Percentiles rank a stretch among this genome's conserved stretches.
Conservation (phyloP, 495 filamentous ascomycete species). For the Penicillium lividum region DNA sequence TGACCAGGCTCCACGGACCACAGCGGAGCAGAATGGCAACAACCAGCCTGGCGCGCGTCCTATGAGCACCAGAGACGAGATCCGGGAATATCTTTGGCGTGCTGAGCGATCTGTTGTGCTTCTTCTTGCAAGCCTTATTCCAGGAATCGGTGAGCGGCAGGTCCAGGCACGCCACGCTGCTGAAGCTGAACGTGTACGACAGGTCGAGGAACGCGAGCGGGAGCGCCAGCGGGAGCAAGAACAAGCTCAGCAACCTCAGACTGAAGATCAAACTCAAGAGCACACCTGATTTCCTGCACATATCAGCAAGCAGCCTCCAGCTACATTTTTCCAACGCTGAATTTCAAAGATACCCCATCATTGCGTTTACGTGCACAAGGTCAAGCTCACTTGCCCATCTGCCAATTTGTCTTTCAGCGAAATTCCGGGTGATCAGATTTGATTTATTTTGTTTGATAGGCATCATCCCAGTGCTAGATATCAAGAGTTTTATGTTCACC, state of each 20-base stretch:
- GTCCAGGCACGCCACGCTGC: conserved; percentile 68
- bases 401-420: not conserved
- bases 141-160: conserved; percentile 81
- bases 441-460: no score
- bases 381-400: not conserved
- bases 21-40: conserved; percentile 1
- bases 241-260: not conserved
- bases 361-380: not conserved
- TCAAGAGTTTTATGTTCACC: no score
- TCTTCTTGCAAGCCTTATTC: conserved; percentile 81
- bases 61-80: conserved; percentile 4
- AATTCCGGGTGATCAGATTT: not conserved
- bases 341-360: not conserved
- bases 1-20: conserved; percentile 28
- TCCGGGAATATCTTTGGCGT: conserved; percentile 55
- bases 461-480: no score
- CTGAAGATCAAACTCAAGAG: not conserved
- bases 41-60: not conserved
- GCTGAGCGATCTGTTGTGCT: conserved; percentile 75
- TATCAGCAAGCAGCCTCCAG: not conserved
- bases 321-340: no score
- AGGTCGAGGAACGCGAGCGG: conserved; percentile 34
- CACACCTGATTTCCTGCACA: not conserved
- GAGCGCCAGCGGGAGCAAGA: not conserved
- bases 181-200: conserved; percentile 47